phyloP scores from a whole-genome alignment of 2,329 filamentous ascomycete genomes.

The Pseudogymnoascus sp. region DNA sequence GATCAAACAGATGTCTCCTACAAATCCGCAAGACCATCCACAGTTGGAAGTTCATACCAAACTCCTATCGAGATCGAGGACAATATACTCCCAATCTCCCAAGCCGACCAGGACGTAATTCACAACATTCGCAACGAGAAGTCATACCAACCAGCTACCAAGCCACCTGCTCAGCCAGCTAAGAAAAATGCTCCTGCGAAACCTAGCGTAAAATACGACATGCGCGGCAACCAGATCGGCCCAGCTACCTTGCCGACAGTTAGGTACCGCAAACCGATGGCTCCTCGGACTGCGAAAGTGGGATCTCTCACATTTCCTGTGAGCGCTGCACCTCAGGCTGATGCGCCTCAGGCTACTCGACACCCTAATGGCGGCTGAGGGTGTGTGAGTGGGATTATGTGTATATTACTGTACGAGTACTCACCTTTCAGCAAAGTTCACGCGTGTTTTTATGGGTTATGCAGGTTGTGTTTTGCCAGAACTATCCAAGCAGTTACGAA shows the following conservation, averaged over 20 bases:
- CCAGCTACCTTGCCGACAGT: not conserved
- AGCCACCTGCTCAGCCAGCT: not conserved
- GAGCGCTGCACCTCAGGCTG: not conserved
- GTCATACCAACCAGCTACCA: not conserved
- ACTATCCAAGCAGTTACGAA: not conserved
- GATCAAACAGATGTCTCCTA: not conserved
- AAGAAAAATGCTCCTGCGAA: not conserved
- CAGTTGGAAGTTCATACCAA: not conserved
- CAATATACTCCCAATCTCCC: not conserved
- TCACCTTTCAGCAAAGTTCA: not conserved
- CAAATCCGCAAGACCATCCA: not conserved
- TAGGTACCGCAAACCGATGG: not conserved
- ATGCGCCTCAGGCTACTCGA: not conserved
- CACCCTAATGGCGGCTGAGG: not conserved
- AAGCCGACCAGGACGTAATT: not conserved
- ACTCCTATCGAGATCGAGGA: not conserved
- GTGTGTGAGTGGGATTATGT: not conserved
- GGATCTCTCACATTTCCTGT: not conserved
- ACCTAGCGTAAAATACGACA: not conserved
- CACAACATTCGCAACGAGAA: not conserved
- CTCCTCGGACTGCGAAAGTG: not conserved
- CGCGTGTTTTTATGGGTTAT: not conserved
- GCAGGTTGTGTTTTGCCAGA: not conserved
- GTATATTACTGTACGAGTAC: not conserved
- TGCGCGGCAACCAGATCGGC: not conserved